Conservation (phyloP, 2,329 filamentous ascomycete species). For the Aspergillus sclerotialis region DNA sequence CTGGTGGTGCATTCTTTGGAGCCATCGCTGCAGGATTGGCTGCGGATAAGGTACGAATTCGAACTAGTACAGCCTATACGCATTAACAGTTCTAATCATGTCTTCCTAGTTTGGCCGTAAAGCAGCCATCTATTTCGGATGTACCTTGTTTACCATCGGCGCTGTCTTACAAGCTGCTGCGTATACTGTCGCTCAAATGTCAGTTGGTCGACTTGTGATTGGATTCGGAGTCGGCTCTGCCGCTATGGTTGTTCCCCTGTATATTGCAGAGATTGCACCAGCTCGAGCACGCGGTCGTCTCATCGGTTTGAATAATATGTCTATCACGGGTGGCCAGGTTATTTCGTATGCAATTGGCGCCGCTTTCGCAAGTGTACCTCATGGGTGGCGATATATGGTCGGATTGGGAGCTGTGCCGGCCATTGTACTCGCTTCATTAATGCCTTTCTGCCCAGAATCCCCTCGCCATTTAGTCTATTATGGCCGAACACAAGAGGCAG, state of each 20-base stretch:
- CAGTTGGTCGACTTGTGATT: conserved; percentile 41
- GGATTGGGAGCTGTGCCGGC: conserved; percentile 43
- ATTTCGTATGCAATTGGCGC: conserved; percentile 38
- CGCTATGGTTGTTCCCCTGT: conserved; percentile 41
- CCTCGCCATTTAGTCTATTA: conserved; percentile 18
- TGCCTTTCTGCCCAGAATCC: conserved; percentile 38
- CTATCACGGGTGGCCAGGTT: conserved; percentile 38
- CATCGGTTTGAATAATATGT: conserved; percentile 40
- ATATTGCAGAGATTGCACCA: conserved; percentile 47
- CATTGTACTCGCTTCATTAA: conserved; percentile 37
- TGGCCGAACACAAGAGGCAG: conserved; percentile 11
- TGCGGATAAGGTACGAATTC: conserved; percentile 33
- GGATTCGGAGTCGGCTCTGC: conserved; percentile 45
- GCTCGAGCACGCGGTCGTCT: conserved; percentile 40
- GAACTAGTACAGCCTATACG: not conserved
- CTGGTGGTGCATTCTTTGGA: conserved; percentile 42
- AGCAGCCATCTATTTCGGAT: conserved; percentile 35
- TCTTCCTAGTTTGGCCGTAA: conserved; percentile 30
- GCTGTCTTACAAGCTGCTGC: conserved; percentile 30
- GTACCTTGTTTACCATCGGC: conserved; percentile 34
- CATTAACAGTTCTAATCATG: conserved; percentile 18
- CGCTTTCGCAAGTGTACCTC: conserved; percentile 32
- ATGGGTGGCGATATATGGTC: conserved; percentile 47
- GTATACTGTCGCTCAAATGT: conserved; percentile 37
- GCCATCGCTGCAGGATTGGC: conserved; percentile 32